Conservation (phyloP, 345 rosid species). For the Geranium brycei region DNA sequence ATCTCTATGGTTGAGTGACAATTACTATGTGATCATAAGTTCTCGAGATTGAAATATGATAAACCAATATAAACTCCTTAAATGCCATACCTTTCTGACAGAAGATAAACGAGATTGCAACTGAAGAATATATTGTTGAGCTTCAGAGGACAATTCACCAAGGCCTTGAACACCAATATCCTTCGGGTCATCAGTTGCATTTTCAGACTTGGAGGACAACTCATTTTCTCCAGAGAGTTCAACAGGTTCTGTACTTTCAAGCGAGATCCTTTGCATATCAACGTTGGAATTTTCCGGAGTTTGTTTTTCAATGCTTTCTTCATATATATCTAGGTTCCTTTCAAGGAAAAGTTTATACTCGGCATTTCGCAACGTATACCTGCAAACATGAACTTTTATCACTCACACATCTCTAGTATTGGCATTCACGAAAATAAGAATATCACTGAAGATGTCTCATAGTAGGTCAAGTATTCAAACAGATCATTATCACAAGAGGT, state of each 20-base stretch:
- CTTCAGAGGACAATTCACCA: constrained; percentile 60
- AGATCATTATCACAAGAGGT: too few species aligned
- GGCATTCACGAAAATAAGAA: too few species aligned
- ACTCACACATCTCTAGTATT: background rate
- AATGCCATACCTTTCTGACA: constrained; percentile 48
- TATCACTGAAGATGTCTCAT: too few species aligned
- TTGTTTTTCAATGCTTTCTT: constrained; percentile 30
- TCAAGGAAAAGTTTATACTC: constrained; percentile 91
- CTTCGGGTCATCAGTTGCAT: constrained; percentile 20
- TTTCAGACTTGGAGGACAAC: constrained; percentile 20
- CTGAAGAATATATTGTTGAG: constrained; percentile 52
- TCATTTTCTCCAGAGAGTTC: constrained; percentile 18
- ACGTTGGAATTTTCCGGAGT: constrained; percentile 19
- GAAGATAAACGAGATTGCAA: constrained; percentile 62
- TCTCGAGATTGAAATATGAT: too few species aligned
- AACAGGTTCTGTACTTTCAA: constrained; percentile 22
- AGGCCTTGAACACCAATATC: constrained; percentile 34
- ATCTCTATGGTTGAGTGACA: too few species aligned
- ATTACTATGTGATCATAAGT: too few species aligned
- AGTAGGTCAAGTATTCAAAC: too few species aligned
- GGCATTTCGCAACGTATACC: constrained; percentile 85
- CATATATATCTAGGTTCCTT: constrained; percentile 50
- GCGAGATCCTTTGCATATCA: constrained; percentile 26
- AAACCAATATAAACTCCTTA: background rate
- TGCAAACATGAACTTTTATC: constrained; percentile 18